Percentiles rank a stretch among this genome's conserved stretches.
phyloP scores from a whole-genome alignment of 2,329 filamentous ascomycete genomes.

The Fusarium marasasianum region DNA sequence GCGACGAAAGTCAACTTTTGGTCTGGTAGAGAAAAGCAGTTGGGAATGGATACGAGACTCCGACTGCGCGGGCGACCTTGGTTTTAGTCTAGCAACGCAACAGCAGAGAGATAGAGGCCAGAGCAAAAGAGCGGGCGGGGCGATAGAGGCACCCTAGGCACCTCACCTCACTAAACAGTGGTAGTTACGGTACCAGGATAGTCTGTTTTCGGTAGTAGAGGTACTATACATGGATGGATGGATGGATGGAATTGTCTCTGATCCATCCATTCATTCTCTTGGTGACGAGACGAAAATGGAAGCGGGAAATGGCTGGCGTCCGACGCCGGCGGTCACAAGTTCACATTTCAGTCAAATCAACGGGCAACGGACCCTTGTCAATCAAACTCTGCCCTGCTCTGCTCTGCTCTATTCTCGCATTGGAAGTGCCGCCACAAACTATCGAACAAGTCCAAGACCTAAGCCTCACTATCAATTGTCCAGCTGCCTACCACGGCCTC shows the following conservation, averaged over 20 bases:
- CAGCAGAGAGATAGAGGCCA: background rate
- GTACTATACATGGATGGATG: conserved; percentile 15
- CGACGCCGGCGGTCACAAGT: conserved; percentile 39
- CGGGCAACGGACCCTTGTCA: conserved; percentile 10
- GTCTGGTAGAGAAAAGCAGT: conserved; percentile 3
- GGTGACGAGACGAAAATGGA: background rate
- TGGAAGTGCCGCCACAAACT: conserved; percentile 29
- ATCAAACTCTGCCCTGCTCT: conserved; percentile 4
- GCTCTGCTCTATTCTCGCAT: conserved; percentile 4
- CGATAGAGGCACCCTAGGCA: conserved; percentile 9
- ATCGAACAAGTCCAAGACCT: conserved; percentile 12
- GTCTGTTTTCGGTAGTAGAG: conserved; percentile 26
- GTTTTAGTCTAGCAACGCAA: conserved; percentile 32
- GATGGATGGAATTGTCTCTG: conserved; percentile 8
- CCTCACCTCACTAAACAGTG: background rate
- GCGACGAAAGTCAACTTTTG: conserved; percentile 22
- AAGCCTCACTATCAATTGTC: conserved; percentile 16
- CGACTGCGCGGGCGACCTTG: conserved; percentile 23
- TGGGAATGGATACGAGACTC: conserved; percentile 10
- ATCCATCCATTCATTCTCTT: background rate
- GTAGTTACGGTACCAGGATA: conserved; percentile 5
- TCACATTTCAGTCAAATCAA: conserved; percentile 37
- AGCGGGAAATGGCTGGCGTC: conserved; percentile 31
- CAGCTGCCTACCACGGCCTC: conserved; percentile 18
- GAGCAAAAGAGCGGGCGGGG: conserved; percentile 2